phyloP scores from a whole-genome alignment of 2,329 filamentous ascomycete genomes.

The Pyricularia pennisetigena region DNA sequence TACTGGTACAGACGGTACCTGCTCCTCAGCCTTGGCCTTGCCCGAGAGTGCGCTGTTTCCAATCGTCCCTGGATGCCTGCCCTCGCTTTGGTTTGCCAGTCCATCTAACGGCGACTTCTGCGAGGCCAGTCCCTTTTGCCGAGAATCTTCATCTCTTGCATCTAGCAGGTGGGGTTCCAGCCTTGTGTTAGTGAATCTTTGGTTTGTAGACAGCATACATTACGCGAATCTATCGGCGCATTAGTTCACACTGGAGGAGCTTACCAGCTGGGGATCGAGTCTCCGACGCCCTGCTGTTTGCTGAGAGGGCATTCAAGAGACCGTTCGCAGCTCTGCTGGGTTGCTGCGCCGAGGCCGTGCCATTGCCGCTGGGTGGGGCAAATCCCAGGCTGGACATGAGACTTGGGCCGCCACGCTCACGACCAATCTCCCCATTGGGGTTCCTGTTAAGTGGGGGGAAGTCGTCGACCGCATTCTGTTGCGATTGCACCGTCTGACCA shows the following conservation, averaged over 20 bases:
- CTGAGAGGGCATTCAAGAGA: constrained; percentile 53
- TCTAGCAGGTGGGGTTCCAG: constrained; percentile 33
- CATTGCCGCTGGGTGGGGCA: constrained; percentile 30
- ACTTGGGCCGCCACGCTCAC: constrained; percentile 37
- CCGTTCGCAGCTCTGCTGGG: constrained; percentile 45
- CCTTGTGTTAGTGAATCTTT: not conserved
- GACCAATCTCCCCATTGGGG: constrained; percentile 46
- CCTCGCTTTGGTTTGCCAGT: constrained; percentile 19
- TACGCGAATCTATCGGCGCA: constrained; percentile 7
- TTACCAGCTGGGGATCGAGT: constrained; percentile 35
- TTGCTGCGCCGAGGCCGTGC: constrained; percentile 22
- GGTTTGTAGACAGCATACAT: constrained; percentile 14
- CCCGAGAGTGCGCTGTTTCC: constrained; percentile 29
- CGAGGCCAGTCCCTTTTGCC: constrained; percentile 30
- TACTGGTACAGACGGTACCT: constrained; percentile 20
- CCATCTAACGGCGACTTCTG: constrained; percentile 24
- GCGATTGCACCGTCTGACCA: constrained; percentile 34
- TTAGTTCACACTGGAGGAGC: constrained; percentile 21
- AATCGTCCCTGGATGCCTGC: constrained; percentile 34
- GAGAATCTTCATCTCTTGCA: constrained; percentile 31
- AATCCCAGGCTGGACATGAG: constrained; percentile 47
- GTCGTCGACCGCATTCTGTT: constrained; percentile 42
- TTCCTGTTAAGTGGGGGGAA: constrained; percentile 53
- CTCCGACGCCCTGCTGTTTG: constrained; percentile 41
- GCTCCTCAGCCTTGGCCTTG: constrained; percentile 33